phyloP scores from a whole-genome alignment of 2,329 filamentous ascomycete species.

The Aspergillus glaucus region DNA sequence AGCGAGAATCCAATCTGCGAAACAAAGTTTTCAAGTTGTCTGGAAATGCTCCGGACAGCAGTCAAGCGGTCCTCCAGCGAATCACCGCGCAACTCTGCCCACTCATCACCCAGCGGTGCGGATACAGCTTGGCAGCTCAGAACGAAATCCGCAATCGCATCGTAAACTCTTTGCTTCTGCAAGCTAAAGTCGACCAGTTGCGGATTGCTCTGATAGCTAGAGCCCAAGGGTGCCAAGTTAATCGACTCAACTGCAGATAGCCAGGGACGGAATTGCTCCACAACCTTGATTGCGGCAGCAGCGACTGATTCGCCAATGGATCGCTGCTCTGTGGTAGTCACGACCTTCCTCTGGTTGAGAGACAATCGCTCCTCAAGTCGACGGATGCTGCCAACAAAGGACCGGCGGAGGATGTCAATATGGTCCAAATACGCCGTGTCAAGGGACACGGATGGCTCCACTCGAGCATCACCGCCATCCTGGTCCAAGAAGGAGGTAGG shows the following conservation, averaged over 20 bases:
- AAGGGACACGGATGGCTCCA: conserved; percentile 66
- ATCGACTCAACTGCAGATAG: conserved; percentile 86
- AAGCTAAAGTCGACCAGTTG: conserved; percentile 80
- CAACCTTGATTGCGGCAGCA: conserved; percentile 66
- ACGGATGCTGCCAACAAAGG: conserved; percentile 78
- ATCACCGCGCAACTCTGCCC: conserved; percentile 86
- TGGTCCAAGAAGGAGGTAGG: conserved; percentile 70
- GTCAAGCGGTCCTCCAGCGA: conserved; percentile 80
- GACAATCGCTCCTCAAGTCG: conserved; percentile 79
- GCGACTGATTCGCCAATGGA: conserved; percentile 78
- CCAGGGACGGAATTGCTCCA: conserved; percentile 88
- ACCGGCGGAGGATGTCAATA: conserved; percentile 76
- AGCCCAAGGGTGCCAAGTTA: conserved; percentile 72
- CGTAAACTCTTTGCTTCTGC: conserved; percentile 90
- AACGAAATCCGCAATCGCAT: conserved; percentile 83
- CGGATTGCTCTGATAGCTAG: conserved; percentile 74
- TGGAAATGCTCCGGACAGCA: conserved; percentile 68
- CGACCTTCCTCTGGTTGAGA: conserved; percentile 74
- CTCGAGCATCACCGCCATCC: conserved; percentile 68
- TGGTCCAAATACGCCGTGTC: conserved; percentile 73
- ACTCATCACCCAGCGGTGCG: conserved; percentile 86
- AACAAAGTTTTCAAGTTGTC: conserved; percentile 77
- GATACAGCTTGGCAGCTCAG: conserved; percentile 86
- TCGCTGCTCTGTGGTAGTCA: conserved; percentile 72
- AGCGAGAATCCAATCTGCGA: conserved; percentile 83